Percentiles rank a stretch among this genome's conserved stretches.
phyloP scores from a whole-genome alignment of 2,329 filamentous ascomycete genomes.

The Bertia moriformis region DNA sequence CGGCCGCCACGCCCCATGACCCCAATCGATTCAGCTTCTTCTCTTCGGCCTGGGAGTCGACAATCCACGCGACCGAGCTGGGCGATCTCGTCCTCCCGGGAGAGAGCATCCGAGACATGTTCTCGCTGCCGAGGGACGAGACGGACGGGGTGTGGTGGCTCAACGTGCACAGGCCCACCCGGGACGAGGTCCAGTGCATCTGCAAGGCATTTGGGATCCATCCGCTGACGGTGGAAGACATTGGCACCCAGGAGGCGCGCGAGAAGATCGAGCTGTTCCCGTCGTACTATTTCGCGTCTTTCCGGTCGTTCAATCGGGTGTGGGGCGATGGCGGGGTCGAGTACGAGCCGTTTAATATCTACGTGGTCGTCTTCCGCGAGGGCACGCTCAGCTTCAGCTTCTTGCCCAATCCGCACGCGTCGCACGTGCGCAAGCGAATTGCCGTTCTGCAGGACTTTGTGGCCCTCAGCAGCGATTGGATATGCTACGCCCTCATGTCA shows the following conservation, averaged over 20 bases:
- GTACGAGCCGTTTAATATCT: slow-evolving; percentile 89
- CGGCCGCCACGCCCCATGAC: too few relatives aligned
- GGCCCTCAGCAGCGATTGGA: slow-evolving; percentile 90
- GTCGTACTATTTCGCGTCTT: slow-evolving; percentile 95
- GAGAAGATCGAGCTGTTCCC: slow-evolving; percentile 98
- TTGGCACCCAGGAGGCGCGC: slow-evolving; percentile 82
- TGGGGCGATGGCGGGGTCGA: slow-evolving; percentile 68
- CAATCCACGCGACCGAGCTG: slow-evolving; percentile 78
- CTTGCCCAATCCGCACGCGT: slow-evolving; percentile 69
- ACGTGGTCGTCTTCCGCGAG: slow-evolving; percentile 91
- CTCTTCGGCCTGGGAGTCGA: slow-evolving; percentile 84
- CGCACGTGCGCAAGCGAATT: slow-evolving; percentile 82
- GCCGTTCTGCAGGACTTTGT: slow-evolving; percentile 88
- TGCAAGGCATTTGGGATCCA: slow-evolving; percentile 93
- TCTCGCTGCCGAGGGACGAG: slow-evolving; percentile 49
- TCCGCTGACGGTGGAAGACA: slow-evolving; percentile 90
- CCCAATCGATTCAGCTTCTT: slow-evolving; percentile 90
- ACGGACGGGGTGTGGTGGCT: slow-evolving; percentile 92
- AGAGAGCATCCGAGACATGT: slow-evolving; percentile 78
- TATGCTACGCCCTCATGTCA: slow-evolving; percentile 94
- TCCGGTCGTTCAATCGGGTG: slow-evolving; percentile 76
- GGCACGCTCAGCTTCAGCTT: slow-evolving; percentile 93
- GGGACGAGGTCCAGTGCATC: slow-evolving; percentile 74
- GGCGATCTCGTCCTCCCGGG: slow-evolving; percentile 79
- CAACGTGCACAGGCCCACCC: slow-evolving; percentile 78